These are phyloP conservation scores for Lotus japonicus DNA, from an alignment of 306 rosid species.

Conservation along the genomic window DNA sequence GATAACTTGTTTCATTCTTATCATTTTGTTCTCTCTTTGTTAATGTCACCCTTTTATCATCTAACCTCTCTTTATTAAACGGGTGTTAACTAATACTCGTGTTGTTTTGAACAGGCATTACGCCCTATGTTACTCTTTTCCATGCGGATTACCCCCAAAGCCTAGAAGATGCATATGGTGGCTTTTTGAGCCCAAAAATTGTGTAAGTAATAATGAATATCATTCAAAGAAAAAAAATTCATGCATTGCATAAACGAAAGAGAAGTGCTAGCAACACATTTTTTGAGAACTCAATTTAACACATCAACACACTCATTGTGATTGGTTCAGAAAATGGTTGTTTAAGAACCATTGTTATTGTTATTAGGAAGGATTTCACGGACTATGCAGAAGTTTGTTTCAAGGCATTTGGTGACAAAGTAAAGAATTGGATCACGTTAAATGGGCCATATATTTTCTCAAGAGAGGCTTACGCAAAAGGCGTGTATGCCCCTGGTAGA, in stretches of 20 bases:
- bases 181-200: conserved; percentile 22
- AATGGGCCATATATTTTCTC: conserved; percentile 28
- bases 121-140: conserved; percentile 36
- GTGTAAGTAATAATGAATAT: too few relatives aligned
- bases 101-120: conserved; percentile 30
- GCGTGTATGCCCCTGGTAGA: conserved; percentile 29
- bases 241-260: background rate
- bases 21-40: too few relatives aligned
- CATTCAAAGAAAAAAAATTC: too few relatives aligned
- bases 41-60: too few relatives aligned
- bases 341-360: too few relatives aligned
- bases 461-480: background rate
- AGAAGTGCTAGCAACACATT: too few relatives aligned
- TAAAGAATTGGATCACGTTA: conserved; percentile 35
- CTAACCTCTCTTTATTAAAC: too few relatives aligned
- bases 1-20: background rate
- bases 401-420: conserved; percentile 37
- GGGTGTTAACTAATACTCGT: too few relatives aligned
- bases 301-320: too few relatives aligned
- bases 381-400: conserved; percentile 37
- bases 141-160: conserved; percentile 37
- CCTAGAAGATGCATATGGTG: conserved; percentile 30
- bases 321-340: too few relatives aligned
- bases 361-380: conserved; percentile 24
- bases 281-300: too few relatives aligned